phyloP scores from a whole-genome alignment of 495 filamentous ascomycete genomes.

The Sordaria brevicollis region DNA sequence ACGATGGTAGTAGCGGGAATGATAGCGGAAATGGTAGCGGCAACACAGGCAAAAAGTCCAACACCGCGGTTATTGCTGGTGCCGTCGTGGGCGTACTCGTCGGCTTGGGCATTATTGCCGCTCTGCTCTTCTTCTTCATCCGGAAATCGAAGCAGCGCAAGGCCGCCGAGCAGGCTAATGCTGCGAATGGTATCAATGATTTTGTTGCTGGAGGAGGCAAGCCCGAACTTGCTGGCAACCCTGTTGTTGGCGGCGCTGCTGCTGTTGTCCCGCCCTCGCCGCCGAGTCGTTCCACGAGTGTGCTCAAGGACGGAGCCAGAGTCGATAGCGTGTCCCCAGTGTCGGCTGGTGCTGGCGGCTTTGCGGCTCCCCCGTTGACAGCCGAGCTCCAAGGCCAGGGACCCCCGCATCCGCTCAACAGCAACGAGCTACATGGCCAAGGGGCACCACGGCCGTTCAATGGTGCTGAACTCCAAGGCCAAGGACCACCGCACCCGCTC shows the following conservation, averaged over 20 bases:
- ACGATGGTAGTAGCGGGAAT: neutral
- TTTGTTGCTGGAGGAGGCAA: conserved; percentile 14
- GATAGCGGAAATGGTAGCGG: neutral
- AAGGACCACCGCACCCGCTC: neutral
- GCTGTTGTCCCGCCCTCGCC: conserved; percentile 7
- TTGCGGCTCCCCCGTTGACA: conserved; percentile 12
- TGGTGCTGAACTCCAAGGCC: conserved; percentile 1
- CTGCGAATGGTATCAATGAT: neutral
- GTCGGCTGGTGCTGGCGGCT: conserved; percentile 17
- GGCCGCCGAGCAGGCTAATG: neutral
- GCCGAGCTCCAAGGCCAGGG: conserved; percentile 25
- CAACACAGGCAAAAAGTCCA: neutral
- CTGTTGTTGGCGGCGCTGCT: neutral
- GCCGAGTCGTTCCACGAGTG: conserved; percentile 21
- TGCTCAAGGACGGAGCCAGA: conserved; percentile 14
- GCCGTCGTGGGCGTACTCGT: conserved; percentile 27
- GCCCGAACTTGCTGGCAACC: conserved; percentile 23
- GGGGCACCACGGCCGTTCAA: neutral
- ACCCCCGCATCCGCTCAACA: conserved; percentile 9
- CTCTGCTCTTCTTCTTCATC: conserved; percentile 25
- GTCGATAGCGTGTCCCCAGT: conserved; percentile 28
- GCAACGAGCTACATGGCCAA: conserved; percentile 19
- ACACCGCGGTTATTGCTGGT: conserved; percentile 21
- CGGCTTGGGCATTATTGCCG: conserved; percentile 21
- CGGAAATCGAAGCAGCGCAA: conserved; percentile 3